phyloP scores from a whole-genome alignment of 805 yeast genomes.

The Komagataella ulmi region DNA sequence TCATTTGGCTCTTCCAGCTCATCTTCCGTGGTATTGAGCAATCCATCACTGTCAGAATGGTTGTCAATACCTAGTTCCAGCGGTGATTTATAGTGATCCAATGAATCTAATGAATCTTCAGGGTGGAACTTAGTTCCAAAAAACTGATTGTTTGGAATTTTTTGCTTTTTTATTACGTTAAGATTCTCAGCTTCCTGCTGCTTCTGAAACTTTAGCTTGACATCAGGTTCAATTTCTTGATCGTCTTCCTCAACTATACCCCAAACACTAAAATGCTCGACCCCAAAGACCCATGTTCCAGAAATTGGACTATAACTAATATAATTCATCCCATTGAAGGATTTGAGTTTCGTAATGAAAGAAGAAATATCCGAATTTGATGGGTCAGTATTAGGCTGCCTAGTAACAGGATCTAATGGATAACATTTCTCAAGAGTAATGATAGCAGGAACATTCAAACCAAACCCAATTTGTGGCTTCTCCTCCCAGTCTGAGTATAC shows the following conservation, averaged over 20 bases:
- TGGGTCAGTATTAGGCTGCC: conserved; percentile 14
- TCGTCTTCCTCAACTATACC: conserved; percentile 65
- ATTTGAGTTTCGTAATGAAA: conserved; percentile 36
- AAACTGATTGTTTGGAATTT: conserved; percentile 9
- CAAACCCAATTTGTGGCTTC: conserved; percentile 54
- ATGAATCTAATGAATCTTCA: conserved; percentile 15
- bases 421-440: conserved; percentile 50
- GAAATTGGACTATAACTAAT: conserved; percentile 66
- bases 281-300: conserved; percentile 69
- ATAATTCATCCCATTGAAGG: conserved; percentile 59
- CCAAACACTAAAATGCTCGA: conserved; percentile 91
- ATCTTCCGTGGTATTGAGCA: conserved; percentile 1
- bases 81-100: conserved; percentile 3
- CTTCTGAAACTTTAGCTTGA: conserved; percentile 15
- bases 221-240: conserved; percentile 38
- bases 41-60: conserved; percentile 7
- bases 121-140: conserved; percentile 8
- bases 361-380: conserved; percentile 27
- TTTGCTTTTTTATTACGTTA: conserved; percentile 8
- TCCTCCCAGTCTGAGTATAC: conserved; percentile 43
- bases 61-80: conserved; percentile 2
- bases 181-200: conserved; percentile 13
- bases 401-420: conserved; percentile 24
- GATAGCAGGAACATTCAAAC: conserved; percentile 67
- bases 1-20: not conserved